Percentiles rank a stretch among this genome's conserved stretches.
Evolutionary conservation across 2,329 filamentous ascomycete species (phyloP).

Genomic region (Pseudogymnoascus destructans): DNA sequence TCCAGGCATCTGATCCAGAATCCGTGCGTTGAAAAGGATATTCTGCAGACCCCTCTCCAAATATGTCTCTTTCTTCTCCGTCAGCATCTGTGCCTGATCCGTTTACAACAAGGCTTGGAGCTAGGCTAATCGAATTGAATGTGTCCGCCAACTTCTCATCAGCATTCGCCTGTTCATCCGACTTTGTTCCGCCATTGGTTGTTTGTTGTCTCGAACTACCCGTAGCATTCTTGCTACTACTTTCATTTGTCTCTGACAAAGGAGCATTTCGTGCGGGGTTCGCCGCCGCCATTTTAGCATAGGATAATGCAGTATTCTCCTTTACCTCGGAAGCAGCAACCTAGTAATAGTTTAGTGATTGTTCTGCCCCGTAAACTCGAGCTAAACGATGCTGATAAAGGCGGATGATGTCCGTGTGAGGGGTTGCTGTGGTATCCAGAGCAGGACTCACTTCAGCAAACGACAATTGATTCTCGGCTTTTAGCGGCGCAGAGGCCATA

Average conservation of each 20-base stretch:
- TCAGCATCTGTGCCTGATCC: slow-evolving; percentile 20
- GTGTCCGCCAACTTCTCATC: slow-evolving; percentile 20
- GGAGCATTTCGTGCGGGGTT: slow-evolving; percentile 22
- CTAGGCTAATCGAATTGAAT: slow-evolving; percentile 21
- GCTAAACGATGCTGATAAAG: not conserved
- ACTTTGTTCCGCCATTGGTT: not conserved
- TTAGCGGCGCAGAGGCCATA: slow-evolving; percentile 36
- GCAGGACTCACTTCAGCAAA: slow-evolving; percentile 39
- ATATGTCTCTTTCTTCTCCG: slow-evolving; percentile 16
- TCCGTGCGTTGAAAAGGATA: slow-evolving; percentile 36
- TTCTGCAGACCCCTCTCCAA: slow-evolving; percentile 22
- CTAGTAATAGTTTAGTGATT: slow-evolving; percentile 24
- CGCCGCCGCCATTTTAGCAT: slow-evolving; percentile 22
- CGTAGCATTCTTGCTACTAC: not conserved
- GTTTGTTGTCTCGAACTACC: not conserved
- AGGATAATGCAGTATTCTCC: slow-evolving; percentile 26
- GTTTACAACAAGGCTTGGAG: slow-evolving; percentile 26
- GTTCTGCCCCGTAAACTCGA: not conserved
- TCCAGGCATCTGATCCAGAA: slow-evolving; percentile 51
- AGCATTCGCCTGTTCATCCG: not conserved
- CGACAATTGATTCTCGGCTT: slow-evolving; percentile 45
- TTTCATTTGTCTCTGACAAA: not conserved
- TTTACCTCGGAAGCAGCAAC: slow-evolving; percentile 37
- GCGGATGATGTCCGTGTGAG: slow-evolving; percentile 14
- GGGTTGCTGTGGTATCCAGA: not conserved